A percentile compares a stretch with the other conserved stretches of the same genome.
These are phyloP conservation scores for Dendrocalamus sinicus DNA, from an alignment of 176 grass and related monocot genomes.

Conservation along the genomic window DNA sequence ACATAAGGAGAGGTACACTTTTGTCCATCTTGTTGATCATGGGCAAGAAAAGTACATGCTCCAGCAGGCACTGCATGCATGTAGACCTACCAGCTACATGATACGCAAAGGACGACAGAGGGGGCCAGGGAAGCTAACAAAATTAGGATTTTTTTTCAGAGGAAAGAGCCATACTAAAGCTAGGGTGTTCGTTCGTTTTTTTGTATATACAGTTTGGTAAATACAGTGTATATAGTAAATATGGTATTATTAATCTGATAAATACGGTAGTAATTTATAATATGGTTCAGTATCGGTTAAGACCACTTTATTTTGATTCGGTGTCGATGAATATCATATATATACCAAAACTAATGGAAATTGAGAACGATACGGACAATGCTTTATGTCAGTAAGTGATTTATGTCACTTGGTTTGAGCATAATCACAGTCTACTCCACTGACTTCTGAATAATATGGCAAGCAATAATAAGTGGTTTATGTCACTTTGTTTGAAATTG, in stretches of 20 bases:
- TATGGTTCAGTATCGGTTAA: no score
- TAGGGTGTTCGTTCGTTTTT: no score
- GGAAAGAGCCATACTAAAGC: not conserved
- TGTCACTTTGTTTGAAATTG: not conserved
- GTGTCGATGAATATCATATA: no score
- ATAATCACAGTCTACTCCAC: not conserved
- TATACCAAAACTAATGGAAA: no score
- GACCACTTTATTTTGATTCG: no score
- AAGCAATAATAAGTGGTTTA: not conserved
- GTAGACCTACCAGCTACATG: conserved; percentile 1
- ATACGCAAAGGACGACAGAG: conserved; percentile 12
- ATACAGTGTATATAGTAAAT: no score
- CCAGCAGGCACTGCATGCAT: not conserved
- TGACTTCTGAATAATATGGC: not conserved
- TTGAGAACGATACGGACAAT: no score
- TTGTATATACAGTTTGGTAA: no score
- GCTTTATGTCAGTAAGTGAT: not conserved
- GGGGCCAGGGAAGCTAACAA: not conserved
- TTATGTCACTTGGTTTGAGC: conserved; percentile 19
- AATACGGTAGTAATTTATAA: no score
- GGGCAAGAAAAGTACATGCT: conserved; percentile 34
- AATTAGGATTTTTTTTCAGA: conserved; percentile 7
- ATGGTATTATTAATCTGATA: no score
- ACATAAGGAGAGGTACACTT: not conserved
- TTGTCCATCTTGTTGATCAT: conserved; percentile 26